These are phyloP conservation scores for Venustampulla echinocandica DNA, from an alignment of 495 filamentous ascomycete species.

Conservation along the genomic window DNA sequence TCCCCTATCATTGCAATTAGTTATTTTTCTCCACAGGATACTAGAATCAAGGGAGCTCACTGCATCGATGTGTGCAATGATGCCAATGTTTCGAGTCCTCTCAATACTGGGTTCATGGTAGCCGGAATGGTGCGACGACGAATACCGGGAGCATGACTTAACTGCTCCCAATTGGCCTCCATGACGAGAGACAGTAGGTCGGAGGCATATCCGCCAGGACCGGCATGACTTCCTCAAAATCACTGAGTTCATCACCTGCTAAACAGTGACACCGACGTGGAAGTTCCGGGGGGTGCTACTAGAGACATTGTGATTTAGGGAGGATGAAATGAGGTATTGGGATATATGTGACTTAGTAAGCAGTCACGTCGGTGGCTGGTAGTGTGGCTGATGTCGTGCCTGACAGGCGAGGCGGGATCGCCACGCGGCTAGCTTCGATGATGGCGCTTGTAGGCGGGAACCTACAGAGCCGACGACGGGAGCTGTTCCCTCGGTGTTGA, in stretches of 20 bases:
- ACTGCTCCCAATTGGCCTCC: not conserved
- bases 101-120: constrained; percentile 25
- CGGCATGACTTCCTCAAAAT: constrained; percentile 10
- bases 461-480: constrained; percentile 3
- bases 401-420: not conserved
- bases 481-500: not conserved
- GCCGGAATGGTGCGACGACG: not conserved
- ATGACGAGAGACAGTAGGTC: not conserved
- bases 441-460: constrained; percentile 9
- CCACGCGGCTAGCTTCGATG: constrained; percentile 10
- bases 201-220: constrained; percentile 14
- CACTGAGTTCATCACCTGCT: constrained; percentile 19
- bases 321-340: no score
- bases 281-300: not conserved
- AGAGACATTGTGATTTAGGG: no score
- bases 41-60: constrained; percentile 36
- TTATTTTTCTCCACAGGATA: constrained; percentile 4
- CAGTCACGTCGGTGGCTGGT: no score
- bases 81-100: constrained; percentile 87
- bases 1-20: constrained; percentile 50
- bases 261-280: not conserved
- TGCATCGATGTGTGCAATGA: constrained; percentile 98
- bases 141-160: constrained; percentile 1
- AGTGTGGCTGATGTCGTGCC: no score
- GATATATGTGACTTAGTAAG: no score